Base-by-base conservation (phyloP, 257 asterid genomes). In the Rauvolfia tetraphylla region DNA sequence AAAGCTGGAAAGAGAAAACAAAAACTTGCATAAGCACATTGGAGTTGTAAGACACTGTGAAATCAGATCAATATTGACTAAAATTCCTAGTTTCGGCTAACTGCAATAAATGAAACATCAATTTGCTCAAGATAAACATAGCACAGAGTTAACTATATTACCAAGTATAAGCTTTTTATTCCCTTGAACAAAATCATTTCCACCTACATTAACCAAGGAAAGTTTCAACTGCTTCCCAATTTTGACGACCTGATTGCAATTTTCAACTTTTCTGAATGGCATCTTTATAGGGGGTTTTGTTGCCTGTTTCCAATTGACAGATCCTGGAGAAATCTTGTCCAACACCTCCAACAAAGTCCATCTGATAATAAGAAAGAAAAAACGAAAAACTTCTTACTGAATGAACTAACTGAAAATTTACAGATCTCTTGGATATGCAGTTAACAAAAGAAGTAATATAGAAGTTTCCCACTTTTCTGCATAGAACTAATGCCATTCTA, bases 101-200 rank as follows among this genome's bases (percentile, higher is more conserved):
- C 34, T 15, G 27, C 9, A 18, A 2, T 58, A 46, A 62, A 71
- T 27, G 23, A 68, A 44, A 42, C 22, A 46, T 54, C 65, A 57
- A 53, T 34, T 76, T 70, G 31, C 46, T 41, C 44, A 76, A 69
- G 23, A 44, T 49, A 31, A 34, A 75, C 68, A 54, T 31, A 71
- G 34, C 3, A 71, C 71, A 73, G 57, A 42, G 61, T 65, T 51
- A 79, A 79, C 79, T 36, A 44, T 68, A 62, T 88, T 95, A 95
- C 98, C 98, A 68, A 92, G 95, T 86, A 90, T 90, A 68, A 95
- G 98, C 88, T 95, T 92, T 87, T 88, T 95, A 80, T 92, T 95
- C 86, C 98, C 98, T 83, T 92, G 98, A 68, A 95, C 98, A 79
- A 95, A 88, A 84, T 95, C 98, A 72, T 92, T 92, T 76, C 98